phyloP scores from a whole-genome alignment of 2,329 filamentous ascomycete species.

The Ascochyta koolunga region DNA sequence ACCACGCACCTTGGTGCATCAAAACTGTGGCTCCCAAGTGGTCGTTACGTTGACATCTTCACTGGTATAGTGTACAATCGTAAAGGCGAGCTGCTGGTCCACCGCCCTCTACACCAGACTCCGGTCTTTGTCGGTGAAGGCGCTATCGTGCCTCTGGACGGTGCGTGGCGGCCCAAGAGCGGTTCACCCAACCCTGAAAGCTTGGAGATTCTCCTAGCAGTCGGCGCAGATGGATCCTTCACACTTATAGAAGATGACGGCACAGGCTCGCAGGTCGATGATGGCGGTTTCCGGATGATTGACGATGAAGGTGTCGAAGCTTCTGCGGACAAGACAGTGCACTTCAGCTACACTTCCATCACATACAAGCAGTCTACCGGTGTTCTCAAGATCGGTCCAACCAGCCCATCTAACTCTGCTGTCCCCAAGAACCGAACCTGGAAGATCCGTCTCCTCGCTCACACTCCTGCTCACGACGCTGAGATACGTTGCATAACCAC shows the following conservation, averaged over 20 bases:
- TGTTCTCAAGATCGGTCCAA: conserved; percentile 44
- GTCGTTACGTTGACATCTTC: conserved; percentile 64
- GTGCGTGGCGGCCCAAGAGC: conserved; percentile 50
- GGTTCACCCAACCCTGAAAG: conserved; percentile 55
- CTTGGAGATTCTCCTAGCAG: conserved; percentile 57
- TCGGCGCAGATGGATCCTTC: conserved; percentile 56
- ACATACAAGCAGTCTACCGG: conserved; percentile 47
- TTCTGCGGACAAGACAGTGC: conserved; percentile 34
- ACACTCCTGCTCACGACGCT: conserved; percentile 21
- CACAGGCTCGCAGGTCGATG: conserved; percentile 42
- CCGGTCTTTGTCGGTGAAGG: conserved; percentile 64
- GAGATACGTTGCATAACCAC: conserved; percentile 38
- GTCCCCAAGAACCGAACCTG: conserved; percentile 40
- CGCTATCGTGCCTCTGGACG: conserved; percentile 64
- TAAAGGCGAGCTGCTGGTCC: conserved; percentile 58
- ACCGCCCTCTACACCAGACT: conserved; percentile 56
- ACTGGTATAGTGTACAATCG: conserved; percentile 64
- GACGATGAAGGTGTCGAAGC: conserved; percentile 50
- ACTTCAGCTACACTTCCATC: conserved; percentile 43
- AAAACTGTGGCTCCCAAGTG: conserved; percentile 63
- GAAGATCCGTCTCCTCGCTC: conserved; percentile 41
- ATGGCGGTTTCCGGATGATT: conserved; percentile 45
- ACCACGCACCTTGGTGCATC: conserved; percentile 56
- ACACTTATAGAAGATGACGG: conserved; percentile 58
- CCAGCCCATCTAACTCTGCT: conserved; percentile 29